Evolutionary conservation across 2,329 filamentous ascomycete species (phyloP).

Genomic region (Aciculosporium take): DNA sequence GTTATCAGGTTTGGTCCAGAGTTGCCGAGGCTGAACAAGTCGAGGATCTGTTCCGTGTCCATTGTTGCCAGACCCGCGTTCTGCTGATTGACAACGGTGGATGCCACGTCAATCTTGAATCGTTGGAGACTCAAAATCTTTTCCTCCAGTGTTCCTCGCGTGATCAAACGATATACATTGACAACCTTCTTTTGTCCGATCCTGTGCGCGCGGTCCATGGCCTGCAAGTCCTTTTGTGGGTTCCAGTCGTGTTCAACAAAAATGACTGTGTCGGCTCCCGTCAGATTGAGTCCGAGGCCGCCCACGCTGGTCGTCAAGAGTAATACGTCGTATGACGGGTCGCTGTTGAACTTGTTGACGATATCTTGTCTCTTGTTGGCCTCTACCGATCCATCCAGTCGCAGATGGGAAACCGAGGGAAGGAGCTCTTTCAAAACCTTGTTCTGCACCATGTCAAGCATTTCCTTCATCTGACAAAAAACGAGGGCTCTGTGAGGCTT

Average conservation of each 20-base stretch:
- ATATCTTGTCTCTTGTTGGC: conserved; percentile 91
- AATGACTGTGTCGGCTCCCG: conserved; percentile 94
- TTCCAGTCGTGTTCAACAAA: conserved; percentile 99
- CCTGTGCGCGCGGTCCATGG: conserved; percentile 95
- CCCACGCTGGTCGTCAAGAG: conserved; percentile 91
- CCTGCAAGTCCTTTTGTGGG: conserved; percentile 93
- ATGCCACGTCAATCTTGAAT: conserved; percentile 98
- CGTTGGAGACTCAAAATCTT: conserved; percentile 97
- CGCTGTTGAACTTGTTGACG: conserved; percentile 96
- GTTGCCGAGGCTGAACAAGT: conserved; percentile 86
- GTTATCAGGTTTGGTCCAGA: conserved; percentile 52
- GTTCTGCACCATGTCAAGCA: conserved; percentile 97
- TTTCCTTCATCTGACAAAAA: conserved; percentile 99
- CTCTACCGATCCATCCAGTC: conserved; percentile 88
- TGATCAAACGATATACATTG: conserved; percentile 95
- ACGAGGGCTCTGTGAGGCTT: conserved; percentile 91
- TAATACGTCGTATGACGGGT: conserved; percentile 89
- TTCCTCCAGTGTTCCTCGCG: conserved; percentile 88
- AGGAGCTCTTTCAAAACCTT: conserved; percentile 82
- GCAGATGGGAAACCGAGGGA: conserved; percentile 83
- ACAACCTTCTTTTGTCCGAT: conserved; percentile 99
- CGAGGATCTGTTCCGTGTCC: conserved; percentile 96
- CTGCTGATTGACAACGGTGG: conserved; percentile 96
- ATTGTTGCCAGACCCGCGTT: conserved; percentile 89
- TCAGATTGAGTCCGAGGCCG: conserved; percentile 86